Evolutionary conservation across 345 rosid genomes (phyloP).

Genomic region (Leavenworthia alabamica): DNA sequence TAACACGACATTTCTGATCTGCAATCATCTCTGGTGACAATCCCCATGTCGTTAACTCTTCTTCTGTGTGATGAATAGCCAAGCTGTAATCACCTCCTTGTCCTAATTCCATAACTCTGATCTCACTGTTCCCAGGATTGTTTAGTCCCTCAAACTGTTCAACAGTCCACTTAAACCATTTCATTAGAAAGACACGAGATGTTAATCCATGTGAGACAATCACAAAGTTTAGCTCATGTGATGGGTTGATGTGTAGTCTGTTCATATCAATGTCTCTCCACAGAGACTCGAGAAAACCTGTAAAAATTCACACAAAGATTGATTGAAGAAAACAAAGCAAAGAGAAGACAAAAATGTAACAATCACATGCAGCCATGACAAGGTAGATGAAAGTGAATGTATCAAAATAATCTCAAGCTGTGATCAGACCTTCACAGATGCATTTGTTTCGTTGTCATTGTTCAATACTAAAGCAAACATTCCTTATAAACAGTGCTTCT

Average conservation of each 20-base stretch:
- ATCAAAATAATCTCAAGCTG: too few species aligned
- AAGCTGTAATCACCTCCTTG: conserved; percentile 80
- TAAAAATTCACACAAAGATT: too few species aligned
- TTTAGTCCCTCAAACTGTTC: conserved; percentile 75
- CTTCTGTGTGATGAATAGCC: conserved; percentile 70
- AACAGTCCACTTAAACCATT: conserved; percentile 97
- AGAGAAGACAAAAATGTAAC: too few species aligned
- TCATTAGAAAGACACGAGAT: conserved; percentile 84
- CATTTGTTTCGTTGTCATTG: too few species aligned
- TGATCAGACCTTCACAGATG: too few species aligned
- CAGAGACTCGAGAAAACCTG: conserved; percentile 88
- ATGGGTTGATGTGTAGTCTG: conserved; percentile 53
- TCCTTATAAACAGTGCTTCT: too few species aligned
- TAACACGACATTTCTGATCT: conserved; percentile 74
- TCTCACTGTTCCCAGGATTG: conserved; percentile 68
- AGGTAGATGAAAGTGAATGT: too few species aligned
- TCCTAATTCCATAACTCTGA: conserved; percentile 78
- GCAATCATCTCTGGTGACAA: conserved; percentile 75
- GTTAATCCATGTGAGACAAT: conserved; percentile 81
- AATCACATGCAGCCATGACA: too few species aligned
- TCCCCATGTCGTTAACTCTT: conserved; percentile 78
- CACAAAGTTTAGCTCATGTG: conserved; percentile 71
- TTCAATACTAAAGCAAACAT: too few species aligned
- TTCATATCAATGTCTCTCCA: conserved; percentile 96
- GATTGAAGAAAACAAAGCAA: neutral